phyloP scores from a whole-genome alignment of 2,329 filamentous ascomycete species.

The Xylariaceae sp. region DNA sequence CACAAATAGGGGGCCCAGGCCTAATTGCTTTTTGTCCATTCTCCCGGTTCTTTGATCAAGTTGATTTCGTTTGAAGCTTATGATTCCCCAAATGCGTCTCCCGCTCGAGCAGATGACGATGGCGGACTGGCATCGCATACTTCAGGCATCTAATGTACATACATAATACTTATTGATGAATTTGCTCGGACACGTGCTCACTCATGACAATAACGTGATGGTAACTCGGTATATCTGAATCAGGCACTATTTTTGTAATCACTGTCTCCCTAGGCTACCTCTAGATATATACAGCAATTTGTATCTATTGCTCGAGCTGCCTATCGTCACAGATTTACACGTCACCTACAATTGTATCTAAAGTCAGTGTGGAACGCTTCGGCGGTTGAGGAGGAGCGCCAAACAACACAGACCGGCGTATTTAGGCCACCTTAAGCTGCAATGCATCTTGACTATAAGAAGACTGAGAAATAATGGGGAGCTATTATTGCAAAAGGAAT shows the following conservation, averaged over 20 bases:
- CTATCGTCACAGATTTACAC: background rate
- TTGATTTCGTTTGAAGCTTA: conserved; percentile 35
- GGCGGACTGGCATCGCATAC: conserved; percentile 30
- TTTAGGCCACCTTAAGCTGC: no score
- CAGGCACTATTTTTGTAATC: background rate
- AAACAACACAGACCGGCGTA: no score
- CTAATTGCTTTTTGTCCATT: conserved; percentile 23
- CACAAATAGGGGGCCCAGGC: conserved; percentile 34
- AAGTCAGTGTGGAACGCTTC: no score
- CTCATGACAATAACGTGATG: conserved; percentile 1
- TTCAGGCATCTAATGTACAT: conserved; percentile 36
- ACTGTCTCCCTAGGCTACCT: background rate
- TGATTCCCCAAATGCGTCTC: conserved; percentile 43
- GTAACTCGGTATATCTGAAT: background rate
- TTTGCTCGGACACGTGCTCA: conserved; percentile 5
- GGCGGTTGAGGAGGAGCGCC: no score
- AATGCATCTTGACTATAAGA: no score
- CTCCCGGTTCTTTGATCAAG: conserved; percentile 23
- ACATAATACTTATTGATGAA: conserved; percentile 30
- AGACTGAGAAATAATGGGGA: no score
- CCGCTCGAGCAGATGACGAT: conserved; percentile 30
- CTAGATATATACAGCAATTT: no score
- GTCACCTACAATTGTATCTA: background rate
- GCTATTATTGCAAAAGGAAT: no score
- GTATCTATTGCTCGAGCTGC: background rate